Evolutionary conservation across 108 stramenopile genomes (phyloP).

Genomic region (Nitzschia sp.): DNA sequence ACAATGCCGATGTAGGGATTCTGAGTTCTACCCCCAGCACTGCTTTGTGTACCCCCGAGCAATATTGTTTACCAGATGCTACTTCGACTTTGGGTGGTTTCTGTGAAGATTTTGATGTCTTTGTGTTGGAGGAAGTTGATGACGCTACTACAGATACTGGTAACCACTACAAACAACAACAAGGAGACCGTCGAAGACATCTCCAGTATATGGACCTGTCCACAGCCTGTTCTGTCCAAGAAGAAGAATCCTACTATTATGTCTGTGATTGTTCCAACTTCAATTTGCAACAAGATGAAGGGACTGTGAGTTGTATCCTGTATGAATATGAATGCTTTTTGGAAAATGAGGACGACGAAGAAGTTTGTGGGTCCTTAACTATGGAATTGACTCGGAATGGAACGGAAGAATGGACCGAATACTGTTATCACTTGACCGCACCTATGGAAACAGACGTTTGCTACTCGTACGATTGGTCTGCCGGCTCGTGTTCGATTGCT

Average conservation of each 20-base stretch:
- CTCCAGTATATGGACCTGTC: no score
- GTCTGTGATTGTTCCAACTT: constrained; percentile 8
- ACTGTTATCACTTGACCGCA: background rate
- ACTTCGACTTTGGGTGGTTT: background rate
- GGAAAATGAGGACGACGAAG: background rate
- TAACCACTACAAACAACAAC: no score
- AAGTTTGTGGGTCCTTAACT: background rate
- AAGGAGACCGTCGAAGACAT: no score
- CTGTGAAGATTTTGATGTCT: constrained; percentile 1
- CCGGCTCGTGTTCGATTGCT: background rate
- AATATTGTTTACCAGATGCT: background rate
- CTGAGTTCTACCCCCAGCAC: background rate
- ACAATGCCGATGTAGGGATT: background rate
- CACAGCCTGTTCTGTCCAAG: no score
- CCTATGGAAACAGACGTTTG: background rate
- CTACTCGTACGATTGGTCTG: background rate
- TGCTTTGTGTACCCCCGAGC: background rate
- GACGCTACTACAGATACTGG: background rate
- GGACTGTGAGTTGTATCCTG: background rate
- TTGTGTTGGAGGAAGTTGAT: background rate
- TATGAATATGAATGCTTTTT: constrained; percentile 2
- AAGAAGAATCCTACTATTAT: background rate
- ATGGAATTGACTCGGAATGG: background rate
- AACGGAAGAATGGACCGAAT: background rate
- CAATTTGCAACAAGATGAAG: background rate